These are phyloP conservation scores for Xeromyces bisporus DNA, from an alignment of 495 filamentous ascomycete species.

Conservation along the genomic window DNA sequence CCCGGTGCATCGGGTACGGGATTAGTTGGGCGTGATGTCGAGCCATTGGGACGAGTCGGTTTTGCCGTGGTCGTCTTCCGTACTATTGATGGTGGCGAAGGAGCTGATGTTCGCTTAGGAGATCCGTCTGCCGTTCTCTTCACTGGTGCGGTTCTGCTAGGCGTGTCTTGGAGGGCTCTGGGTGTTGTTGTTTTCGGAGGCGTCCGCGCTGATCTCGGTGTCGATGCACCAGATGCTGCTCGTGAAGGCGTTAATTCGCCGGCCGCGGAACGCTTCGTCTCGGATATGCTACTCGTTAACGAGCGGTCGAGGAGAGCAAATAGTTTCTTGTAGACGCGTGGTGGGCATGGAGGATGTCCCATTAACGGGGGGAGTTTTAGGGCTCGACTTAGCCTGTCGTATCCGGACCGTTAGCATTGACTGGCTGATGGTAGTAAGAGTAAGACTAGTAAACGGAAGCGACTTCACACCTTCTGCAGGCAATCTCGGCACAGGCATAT, in stretches of 20 bases:
- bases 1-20: slow-evolving; percentile 35
- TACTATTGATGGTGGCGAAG: too few species aligned
- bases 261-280: slow-evolving; percentile 12
- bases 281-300: slow-evolving; percentile 29
- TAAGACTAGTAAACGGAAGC: too few species aligned
- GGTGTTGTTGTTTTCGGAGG: slow-evolving; percentile 19
- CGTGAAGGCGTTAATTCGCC: slow-evolving; percentile 15
- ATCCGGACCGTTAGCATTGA: slow-evolving; percentile 1
- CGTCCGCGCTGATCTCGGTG: slow-evolving; percentile 16
- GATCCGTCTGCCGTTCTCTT: slow-evolving; percentile 16
- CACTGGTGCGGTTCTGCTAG: slow-evolving; percentile 25
- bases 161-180: slow-evolving; percentile 23
- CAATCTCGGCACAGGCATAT: slow-evolving; percentile 83
- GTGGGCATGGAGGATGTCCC: slow-evolving; percentile 66
- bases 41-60: slow-evolving; percentile 9
- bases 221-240: slow-evolving; percentile 14
- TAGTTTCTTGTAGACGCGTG: slow-evolving; percentile 68
- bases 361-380: slow-evolving; percentile 72
- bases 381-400: slow-evolving; percentile 52
- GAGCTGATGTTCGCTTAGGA: slow-evolving; percentile 5
- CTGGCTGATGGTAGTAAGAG: background rate
- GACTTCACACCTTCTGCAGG: slow-evolving; percentile 70
- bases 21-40: slow-evolving; percentile 11
- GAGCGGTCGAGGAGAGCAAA: slow-evolving; percentile 64
- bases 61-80: slow-evolving; percentile 13